Conservation (phyloP, 75 land plant genomes). For the Picea glauca region DNA sequence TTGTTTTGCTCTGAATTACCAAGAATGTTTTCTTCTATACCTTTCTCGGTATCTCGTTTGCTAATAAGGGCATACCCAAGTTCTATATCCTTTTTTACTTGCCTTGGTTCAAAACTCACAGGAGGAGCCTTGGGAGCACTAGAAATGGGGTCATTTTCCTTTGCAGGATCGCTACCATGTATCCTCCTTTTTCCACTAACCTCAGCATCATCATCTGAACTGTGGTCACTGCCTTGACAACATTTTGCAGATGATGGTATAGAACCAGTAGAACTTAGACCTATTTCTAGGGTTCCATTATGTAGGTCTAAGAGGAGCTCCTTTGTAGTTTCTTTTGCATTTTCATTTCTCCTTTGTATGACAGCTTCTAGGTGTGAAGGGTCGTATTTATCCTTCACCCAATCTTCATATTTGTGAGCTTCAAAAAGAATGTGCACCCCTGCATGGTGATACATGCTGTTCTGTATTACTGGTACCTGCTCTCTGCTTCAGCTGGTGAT, state of each 20-base stretch:
- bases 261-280: constrained; percentile 53
- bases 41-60: constrained; percentile 92
- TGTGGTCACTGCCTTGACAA: constrained; percentile 49
- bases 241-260: constrained; percentile 21
- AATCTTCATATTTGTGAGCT: constrained; percentile 94
- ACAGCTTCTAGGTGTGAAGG: constrained; percentile 80
- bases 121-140: constrained; percentile 85
- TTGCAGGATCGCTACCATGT: constrained; percentile 54
- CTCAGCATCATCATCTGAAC: constrained; percentile 80
- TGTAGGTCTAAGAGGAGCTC: constrained; percentile 86
- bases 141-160: constrained; percentile 59
- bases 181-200: constrained; percentile 63
- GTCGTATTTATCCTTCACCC: constrained; percentile 98
- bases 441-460: constrained; percentile 90
- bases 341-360: constrained; percentile 91
- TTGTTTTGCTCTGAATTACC: constrained; percentile 49
- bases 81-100: constrained; percentile 78
- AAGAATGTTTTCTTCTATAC: constrained; percentile 80
- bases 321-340: constrained; percentile 65
- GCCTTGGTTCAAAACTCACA: constrained; percentile 68
- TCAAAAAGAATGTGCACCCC: constrained; percentile 73
- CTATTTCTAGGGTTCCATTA: constrained; percentile 75
- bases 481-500: constrained; percentile 95
- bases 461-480: constrained; percentile 92
- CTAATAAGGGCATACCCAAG: constrained; percentile 65